Conservation (phyloP, 306 rosid species). For the Quercus alba region DNA sequence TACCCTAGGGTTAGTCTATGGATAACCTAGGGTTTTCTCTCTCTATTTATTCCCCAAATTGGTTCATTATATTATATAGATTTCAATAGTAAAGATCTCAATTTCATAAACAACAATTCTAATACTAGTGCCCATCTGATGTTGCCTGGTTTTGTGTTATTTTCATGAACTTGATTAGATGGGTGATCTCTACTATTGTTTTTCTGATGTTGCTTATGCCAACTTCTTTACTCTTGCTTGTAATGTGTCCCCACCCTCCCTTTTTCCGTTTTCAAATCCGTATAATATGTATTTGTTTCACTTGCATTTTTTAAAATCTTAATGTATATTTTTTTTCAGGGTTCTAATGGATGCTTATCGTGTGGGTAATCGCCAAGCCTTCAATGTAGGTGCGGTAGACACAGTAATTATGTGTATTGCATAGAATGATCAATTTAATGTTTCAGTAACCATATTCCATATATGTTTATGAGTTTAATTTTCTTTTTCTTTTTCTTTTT, state of each 20-base stretch:
- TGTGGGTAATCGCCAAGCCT: slow-evolving; percentile 68
- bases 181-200: background rate
- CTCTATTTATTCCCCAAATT: too few species aligned
- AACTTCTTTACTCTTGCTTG: too few species aligned
- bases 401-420: background rate
- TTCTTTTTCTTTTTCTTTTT: background rate
- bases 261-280: background rate
- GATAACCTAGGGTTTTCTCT: too few species aligned
- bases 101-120: too few species aligned
- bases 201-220: too few species aligned
- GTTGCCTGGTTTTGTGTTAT: background rate
- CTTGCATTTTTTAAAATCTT: background rate
- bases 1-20: too few species aligned
- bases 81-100: too few species aligned
- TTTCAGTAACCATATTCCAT: background rate
- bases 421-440: background rate
- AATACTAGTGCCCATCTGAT: background rate
- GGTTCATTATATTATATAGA: too few species aligned
- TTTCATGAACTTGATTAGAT: background rate
- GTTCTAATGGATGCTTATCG: slow-evolving; percentile 84
- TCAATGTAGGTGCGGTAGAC: slow-evolving; percentile 68
- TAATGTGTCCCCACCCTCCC: too few species aligned
- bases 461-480: background rate
- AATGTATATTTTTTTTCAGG: slow-evolving; percentile 34
- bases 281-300: background rate